Percentiles rank a stretch among this genome's conserved stretches.
Conservation (phyloP, 169 alveolate species). For the Theileria annulata region DNA sequence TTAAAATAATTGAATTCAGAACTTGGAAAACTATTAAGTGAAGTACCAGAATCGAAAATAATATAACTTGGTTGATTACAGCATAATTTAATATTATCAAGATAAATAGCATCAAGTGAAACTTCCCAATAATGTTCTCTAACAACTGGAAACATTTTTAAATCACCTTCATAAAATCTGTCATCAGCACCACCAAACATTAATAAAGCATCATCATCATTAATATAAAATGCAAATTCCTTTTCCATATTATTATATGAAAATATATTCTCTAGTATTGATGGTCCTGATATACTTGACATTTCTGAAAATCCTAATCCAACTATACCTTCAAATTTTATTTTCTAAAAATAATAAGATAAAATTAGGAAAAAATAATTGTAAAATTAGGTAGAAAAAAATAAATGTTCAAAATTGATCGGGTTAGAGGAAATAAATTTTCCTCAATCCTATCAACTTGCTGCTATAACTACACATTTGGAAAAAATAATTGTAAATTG, state of each 20-base stretch:
- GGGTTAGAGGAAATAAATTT: too few relatives aligned
- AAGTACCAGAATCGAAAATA: constrained; percentile 86
- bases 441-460: background rate
- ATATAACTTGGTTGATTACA: constrained; percentile 80
- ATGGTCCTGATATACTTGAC: constrained; percentile 79
- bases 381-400: background rate
- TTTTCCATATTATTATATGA: constrained; percentile 64
- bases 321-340: constrained; percentile 85
- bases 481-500: background rate
- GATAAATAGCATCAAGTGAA: constrained; percentile 77
- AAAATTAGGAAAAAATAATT: background rate
- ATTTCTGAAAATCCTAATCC: constrained; percentile 87
- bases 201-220: constrained; percentile 69
- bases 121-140: constrained; percentile 89
- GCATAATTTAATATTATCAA: constrained; percentile 82
- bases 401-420: background rate
- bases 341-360: constrained; percentile 68
- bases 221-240: constrained; percentile 84
- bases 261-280: constrained; percentile 81
- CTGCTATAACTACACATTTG: background rate
- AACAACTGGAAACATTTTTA: constrained; percentile 83
- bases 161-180: constrained; percentile 73
- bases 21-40: constrained; percentile 84
- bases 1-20: constrained; percentile 63
- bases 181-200: constrained; percentile 85